Evolutionary conservation across 176 grass and related monocot species (phyloP), one percentile per base, ranked within the genome.

Genomic region (Eremochloa ophiuroides): DNA sequence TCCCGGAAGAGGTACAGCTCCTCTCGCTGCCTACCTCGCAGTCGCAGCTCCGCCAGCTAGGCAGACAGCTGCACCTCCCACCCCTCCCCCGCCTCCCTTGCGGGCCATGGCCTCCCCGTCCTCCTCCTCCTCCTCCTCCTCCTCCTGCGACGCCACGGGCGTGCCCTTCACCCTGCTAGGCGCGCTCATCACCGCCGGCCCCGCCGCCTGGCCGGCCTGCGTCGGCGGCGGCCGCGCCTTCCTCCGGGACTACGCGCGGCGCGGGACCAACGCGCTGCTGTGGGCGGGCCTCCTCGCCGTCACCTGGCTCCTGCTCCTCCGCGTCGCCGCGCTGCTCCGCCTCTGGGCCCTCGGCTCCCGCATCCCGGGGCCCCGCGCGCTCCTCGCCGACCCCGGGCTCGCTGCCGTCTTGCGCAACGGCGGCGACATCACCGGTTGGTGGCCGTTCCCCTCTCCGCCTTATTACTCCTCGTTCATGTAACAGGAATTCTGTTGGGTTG

Each of bases 191-290:
- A 88, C 74, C 64, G 74, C 86, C 11, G 72, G 75, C 12, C 27
- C 76, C 4, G 28, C 65, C 5, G 77, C 87, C 42, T 71, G 80
- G 80, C 62, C 84, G 26, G 66, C 85, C 41, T 89, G 75, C 82
- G 80, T 74, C 75, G 80, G 77, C 75, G 73, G 50, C 25, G 66
- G 80, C 31, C 79, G 87, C 61, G 73, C 74, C 56, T 93, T 99
- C 84, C 82, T 99, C 39, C 87, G 78, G 16, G 88, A 91, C 62
- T 99, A 99, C 86, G 69, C 84, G 0, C 78, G 61, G 55, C 86
- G 93, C 12, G 96, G 88, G 27, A 93, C 96, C 80, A 99, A 99
- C 84, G 91, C 91, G 25, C 26, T 91, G 66, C 96, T 99, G 20
- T 99, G 96, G 96, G 82, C 72, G 62, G 73, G 71, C 3, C 76